A percentile compares a stretch with the other conserved stretches of the same genome.
These are phyloP conservation scores for Solanum chacoense DNA, from an alignment of 305 asterid genomes.

Conservation along the genomic window DNA sequence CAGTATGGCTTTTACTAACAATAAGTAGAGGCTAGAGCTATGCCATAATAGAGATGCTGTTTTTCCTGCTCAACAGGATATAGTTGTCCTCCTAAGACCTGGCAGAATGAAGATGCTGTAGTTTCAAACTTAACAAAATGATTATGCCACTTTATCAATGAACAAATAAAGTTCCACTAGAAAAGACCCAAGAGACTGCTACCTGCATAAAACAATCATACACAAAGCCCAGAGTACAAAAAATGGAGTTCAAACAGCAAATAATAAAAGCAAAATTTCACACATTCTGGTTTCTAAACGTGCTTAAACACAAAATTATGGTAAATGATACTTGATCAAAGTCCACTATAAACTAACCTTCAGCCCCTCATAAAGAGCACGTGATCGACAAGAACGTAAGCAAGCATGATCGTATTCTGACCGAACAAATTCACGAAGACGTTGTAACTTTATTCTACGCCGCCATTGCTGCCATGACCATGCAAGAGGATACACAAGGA, in stretches of 20 bases:
- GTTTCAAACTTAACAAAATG: background rate
- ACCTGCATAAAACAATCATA: background rate
- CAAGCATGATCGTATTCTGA: slow-evolving; percentile 98
- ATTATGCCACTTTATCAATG: background rate
- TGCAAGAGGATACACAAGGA: slow-evolving; percentile 86
- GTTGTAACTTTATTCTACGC: slow-evolving; percentile 78
- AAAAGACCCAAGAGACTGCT: background rate
- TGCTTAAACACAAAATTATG: background rate
- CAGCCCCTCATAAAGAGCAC: slow-evolving; percentile 96
- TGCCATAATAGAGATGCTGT: background rate
- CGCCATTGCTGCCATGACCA: slow-evolving; percentile 99
- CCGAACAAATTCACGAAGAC: slow-evolving; percentile 85
- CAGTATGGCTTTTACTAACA: background rate
- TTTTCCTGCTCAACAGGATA: background rate
- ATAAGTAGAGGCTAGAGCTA: background rate
- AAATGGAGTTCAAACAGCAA: background rate
- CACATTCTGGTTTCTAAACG: background rate
- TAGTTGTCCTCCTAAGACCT: background rate
- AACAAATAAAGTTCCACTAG: background rate
- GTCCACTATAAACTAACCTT: slow-evolving; percentile 46
- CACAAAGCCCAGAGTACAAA: background rate
- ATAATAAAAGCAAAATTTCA: background rate
- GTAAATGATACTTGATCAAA: background rate
- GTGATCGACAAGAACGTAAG: slow-evolving; percentile 98
- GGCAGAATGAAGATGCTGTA: background rate